These are phyloP conservation scores for Aspergillus ibericus DNA, from an alignment of 2,329 filamentous ascomycete genomes.

Conservation along the genomic window DNA sequence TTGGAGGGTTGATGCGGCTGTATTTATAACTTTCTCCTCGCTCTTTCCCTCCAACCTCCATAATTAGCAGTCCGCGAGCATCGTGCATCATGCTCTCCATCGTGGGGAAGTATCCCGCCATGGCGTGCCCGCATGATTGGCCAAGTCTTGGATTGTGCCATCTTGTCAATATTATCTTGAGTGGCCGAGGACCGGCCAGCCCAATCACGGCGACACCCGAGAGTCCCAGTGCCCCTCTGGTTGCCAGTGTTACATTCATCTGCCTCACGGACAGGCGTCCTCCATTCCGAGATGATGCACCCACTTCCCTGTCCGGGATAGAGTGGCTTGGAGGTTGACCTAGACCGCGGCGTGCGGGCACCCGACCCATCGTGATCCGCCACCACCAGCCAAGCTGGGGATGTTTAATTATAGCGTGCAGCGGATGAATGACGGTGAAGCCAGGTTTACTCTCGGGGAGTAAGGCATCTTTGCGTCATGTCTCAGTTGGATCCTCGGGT, in stretches of 20 bases:
- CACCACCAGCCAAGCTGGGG: neutral
- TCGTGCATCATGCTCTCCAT: too few relatives aligned
- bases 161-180: neutral
- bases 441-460: neutral
- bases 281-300: neutral
- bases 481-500: neutral
- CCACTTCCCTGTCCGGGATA: neutral
- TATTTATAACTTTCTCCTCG: slow-evolving; percentile 2
- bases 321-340: neutral
- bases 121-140: neutral
- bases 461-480: slow-evolving; percentile 8
- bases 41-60: neutral
- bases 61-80: neutral
- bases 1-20: neutral
- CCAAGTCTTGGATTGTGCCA: slow-evolving; percentile 8
- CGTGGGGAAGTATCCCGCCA: neutral
- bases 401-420: neutral
- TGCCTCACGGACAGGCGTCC: neutral
- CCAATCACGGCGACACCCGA: neutral
- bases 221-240: neutral
- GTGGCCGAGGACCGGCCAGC: neutral
- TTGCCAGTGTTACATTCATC: neutral
- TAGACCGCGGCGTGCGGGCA: neutral
- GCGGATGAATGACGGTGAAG: neutral
- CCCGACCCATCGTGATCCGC: neutral